Percentiles rank a stretch among this genome's conserved stretches.
Evolutionary conservation across 2,329 filamentous ascomycete genomes (phyloP).

Genomic region (Fusarium chuoi): DNA sequence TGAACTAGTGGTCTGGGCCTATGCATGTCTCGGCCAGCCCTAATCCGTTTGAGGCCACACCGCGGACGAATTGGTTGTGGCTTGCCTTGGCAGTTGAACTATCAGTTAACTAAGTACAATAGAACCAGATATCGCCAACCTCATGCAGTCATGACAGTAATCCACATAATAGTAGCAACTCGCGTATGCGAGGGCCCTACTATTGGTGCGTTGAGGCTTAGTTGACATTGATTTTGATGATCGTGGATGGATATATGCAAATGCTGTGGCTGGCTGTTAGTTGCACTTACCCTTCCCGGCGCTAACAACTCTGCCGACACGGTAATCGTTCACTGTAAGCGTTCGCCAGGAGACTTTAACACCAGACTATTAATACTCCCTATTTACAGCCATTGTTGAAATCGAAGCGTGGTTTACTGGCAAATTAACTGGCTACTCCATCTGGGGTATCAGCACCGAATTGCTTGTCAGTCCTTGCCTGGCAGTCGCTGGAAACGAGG

Average conservation of each 20-base stretch:
- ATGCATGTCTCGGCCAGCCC: neutral
- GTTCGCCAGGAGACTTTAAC: accelerated
- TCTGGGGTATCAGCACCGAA: conserved; percentile 36
- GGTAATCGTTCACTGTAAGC: neutral
- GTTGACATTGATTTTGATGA: accelerated
- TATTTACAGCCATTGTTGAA: conserved; percentile 9
- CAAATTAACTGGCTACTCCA: neutral
- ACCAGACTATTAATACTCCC: neutral
- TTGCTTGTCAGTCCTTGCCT: conserved; percentile 26
- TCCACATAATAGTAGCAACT: no score
- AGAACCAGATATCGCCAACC: neutral
- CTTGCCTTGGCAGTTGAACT: neutral
- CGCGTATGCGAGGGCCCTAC: neutral
- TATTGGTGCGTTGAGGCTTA: accelerated
- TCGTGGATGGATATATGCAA: neutral
- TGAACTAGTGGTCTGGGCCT: neutral
- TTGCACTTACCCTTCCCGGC: neutral
- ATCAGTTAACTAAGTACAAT: neutral
- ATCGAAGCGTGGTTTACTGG: conserved; percentile 30
- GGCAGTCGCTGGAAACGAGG: conserved; percentile 25
- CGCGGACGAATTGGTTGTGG: neutral
- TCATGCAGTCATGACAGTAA: neutral
- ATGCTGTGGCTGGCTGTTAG: neutral
- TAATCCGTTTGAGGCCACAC: neutral
- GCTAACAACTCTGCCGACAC: neutral